Base-by-base conservation (phyloP, 2,329 filamentous ascomycete species). In the Fusarium succisae region DNA sequence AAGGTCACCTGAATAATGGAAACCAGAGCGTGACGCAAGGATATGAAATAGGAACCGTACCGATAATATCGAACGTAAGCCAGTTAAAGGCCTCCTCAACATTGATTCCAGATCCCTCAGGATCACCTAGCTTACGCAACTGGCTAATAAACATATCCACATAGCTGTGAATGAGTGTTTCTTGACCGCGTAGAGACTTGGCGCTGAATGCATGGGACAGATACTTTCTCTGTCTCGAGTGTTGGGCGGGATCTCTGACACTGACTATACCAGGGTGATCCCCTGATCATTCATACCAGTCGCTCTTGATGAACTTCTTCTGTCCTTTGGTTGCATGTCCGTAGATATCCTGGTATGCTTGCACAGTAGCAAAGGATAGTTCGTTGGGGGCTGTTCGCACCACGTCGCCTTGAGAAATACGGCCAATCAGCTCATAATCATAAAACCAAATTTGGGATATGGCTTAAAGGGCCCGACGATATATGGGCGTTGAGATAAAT, bases 401-500 rank as follows among this genome's bases (percentile, higher is more conserved):
- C 8, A 41, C 39, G 6, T n/a, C 22, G 22, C 39, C 39, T 41
- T 41, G 8, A 41, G 13, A 41, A 8, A 1, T 5, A n/a, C 13
- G 13, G 5, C 13, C 5, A 0, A 41, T 41, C 5, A 41, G 39
- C 13, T 41, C 8, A 9, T 10, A 41, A 41, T 41, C 22, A 41
- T n/a, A 41, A n/a, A 22, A n/a, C 1, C 22, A 15, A 5, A 3
- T 13, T 41, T n/a, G 5, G 13, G 13, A 41, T 4, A n/a, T n/a
- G 5, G 22, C 2, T n/a, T 5, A 6, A 15, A 14, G 13, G 5
- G 12, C 13, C 8, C 5, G 39, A n/a, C 22, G 13, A n/a, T 5
- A 41, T n/a, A 2, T 9, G 39, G 39, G 9, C 22, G 39, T 15
- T n/a, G 39, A 14, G 13, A 8, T 10, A n/a, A 1, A 9, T 15